Percentiles rank a stretch among this genome's conserved stretches.
Evolutionary conservation across 768 basidiomycete species (phyloP).

Genomic region (Kwoniella sp.): DNA sequence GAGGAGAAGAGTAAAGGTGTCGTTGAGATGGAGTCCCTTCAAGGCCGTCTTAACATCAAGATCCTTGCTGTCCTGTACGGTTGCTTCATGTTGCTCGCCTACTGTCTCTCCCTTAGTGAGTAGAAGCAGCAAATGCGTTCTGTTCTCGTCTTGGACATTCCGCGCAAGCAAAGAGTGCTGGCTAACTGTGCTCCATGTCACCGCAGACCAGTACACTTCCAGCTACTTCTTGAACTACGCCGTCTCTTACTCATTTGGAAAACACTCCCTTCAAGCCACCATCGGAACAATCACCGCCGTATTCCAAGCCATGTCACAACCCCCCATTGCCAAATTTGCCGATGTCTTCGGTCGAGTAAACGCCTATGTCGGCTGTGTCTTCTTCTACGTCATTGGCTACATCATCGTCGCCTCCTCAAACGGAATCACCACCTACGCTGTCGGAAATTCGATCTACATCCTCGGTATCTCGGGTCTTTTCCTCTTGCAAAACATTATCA

Average conservation of each 20-base stretch:
- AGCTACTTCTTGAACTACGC: slow-evolving; percentile 42
- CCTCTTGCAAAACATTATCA: slow-evolving; percentile 48
- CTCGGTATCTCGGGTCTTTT: slow-evolving; percentile 50
- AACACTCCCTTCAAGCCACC: slow-evolving; percentile 51
- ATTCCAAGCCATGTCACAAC: slow-evolving; percentile 52
- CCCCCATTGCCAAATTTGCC: slow-evolving; percentile 54
- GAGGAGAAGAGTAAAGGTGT: slow-evolving; percentile 45
- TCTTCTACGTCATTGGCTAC: slow-evolving; percentile 50
- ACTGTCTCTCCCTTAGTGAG: slow-evolving; percentile 49
- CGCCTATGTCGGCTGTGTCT: slow-evolving; percentile 46
- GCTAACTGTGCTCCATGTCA: no score
- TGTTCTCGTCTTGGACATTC: no score
- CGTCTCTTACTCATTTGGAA: slow-evolving; percentile 41
- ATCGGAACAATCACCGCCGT: slow-evolving; percentile 46
- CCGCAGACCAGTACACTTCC: slow-evolving; percentile 49
- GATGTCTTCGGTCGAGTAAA: slow-evolving; percentile 51
- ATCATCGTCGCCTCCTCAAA: slow-evolving; percentile 47
- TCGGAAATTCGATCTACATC: slow-evolving; percentile 48
- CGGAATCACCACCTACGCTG: slow-evolving; percentile 35
- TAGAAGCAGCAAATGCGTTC: neutral
- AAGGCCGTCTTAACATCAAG: slow-evolving; percentile 32
- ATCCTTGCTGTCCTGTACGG: slow-evolving; percentile 43
- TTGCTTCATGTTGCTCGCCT: slow-evolving; percentile 47
- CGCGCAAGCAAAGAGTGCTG: no score
- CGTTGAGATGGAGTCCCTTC: slow-evolving; percentile 49